Base-by-base conservation (phyloP, 805 yeast genomes). In the Candida fluviatilis region DNA sequence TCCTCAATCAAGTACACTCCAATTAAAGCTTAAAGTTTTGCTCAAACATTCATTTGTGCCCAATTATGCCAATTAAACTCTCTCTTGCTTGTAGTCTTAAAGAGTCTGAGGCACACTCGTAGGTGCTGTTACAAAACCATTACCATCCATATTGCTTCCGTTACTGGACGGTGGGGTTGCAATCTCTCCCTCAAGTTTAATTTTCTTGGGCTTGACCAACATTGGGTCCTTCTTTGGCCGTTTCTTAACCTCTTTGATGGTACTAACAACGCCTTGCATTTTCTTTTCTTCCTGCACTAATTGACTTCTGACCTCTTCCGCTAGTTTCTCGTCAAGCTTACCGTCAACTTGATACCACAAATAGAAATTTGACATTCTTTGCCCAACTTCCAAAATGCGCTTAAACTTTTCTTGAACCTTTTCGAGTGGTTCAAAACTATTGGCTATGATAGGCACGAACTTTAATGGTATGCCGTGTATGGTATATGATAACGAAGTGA, bases 301-400 rank as follows among this genome's bases (percentile, higher is more conserved):
- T 39, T 76, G 80, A 33, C 68, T 66, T 48, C 95, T 69, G 28
- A 84, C 57, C 5, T 69, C 66, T 49, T 85, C 93, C 0, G 85
- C 84, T 34, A 84, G 49, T 1, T 61, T 58, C 45, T 80, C 86
- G 54, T 85, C 93, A 38, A 78, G 75, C 33, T 75, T 71, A 0
- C 88, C 90, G 57, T 84, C 93, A 8, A 91, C 69, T 49, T 84
- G 87, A 51, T 82, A 86, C 96, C 96, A 89, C 15, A 88, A 64
- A 54, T 83, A 75, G 48, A 78, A 77, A 24, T 76, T 76, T 4
- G 82, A 64, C 3, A 79, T 60, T 41, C 88, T 69, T 1, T 69
- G 66, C 1, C 96, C 95, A 14, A 60, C 64, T 12, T 66, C 64
- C 39, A 88, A 56, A 3, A 82, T 73, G 7, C 69, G 62, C 28